Base-by-base conservation (phyloP, 192 early-diverging fungal genomes). In the Rhizophagus clarus region DNA sequence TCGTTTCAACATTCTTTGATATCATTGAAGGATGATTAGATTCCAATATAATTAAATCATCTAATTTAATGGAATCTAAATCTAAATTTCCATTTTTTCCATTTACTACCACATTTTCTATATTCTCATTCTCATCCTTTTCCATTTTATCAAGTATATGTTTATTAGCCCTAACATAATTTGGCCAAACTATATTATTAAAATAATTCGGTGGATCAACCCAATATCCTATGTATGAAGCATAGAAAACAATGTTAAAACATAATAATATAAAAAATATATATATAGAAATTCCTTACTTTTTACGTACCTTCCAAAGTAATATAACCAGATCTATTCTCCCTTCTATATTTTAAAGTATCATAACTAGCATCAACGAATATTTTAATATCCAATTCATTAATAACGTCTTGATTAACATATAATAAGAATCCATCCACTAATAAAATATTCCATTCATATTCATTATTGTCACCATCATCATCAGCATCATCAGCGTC, bases 351-450 rank as follows among this genome's bases (percentile, higher is more conserved):
- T 72, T 93, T 91, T 49, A 96, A 81, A 6, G 88, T 90, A 17
- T 85, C 83, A 75, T 89, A 91, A 1, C 86, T 82, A 1, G 93
- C 90, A 45, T 86, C 85, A 17, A 95, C 74, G 77, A 89, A 91
- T 20, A 93, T 81, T 60, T 89, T 85, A 17, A 81, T 77, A 56
- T 92, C 90, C 8, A 90, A 80, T 10, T 81, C 75, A 4, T 85
- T 79, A 17, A 85, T 71, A 14, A 92, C 75, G 9, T 73, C 49
- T 14, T 84, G 75, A 74, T 90, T 70, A 67, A 90, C 85, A 82
- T 90, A 95, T 51, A 97, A 87, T 67, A 97, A 85, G 75, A 97
- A 94, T 10, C 96, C 96, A 78, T 97, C 96, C 22, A 93, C 83
- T 14, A 95, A 84, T 42, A 90, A 75, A 73, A 90, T 85, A 1